Conservation (phyloP, 805 yeast species). For the Ogataea saltuana region DNA sequence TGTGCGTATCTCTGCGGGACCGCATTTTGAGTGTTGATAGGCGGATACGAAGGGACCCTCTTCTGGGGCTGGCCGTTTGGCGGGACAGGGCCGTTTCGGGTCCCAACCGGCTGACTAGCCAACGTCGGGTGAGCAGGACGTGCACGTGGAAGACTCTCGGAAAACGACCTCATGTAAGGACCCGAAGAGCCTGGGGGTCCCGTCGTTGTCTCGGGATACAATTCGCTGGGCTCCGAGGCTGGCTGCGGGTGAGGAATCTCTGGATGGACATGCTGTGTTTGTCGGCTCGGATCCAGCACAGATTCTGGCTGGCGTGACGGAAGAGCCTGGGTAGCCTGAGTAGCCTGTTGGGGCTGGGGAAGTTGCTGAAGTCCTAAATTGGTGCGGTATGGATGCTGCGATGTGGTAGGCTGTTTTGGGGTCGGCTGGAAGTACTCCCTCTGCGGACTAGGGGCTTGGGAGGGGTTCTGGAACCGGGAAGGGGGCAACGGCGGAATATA, state of each 20-base stretch:
- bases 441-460: slow-evolving; percentile 4
- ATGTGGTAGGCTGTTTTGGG: slow-evolving; percentile 1
- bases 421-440: slow-evolving; percentile 1
- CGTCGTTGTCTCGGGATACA: not conserved
- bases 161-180: not conserved
- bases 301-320: not conserved
- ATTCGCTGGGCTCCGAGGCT: not conserved
- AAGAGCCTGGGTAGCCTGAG: not conserved
- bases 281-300: not conserved
- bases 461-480: slow-evolving; percentile 20
- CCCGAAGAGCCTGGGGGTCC: no score
- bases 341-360: not conserved
- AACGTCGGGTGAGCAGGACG: slow-evolving; percentile 7
- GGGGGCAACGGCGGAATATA: slow-evolving; percentile 20
- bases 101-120: not conserved
- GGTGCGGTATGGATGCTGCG: slow-evolving; percentile 8
- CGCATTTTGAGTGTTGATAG: slow-evolving; percentile 25
- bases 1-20: slow-evolving; percentile 25
- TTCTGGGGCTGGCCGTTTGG: not conserved
- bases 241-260: not conserved
- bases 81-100: not conserved
- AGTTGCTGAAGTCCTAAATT: not conserved
- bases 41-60: slow-evolving; percentile 20
- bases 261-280: not conserved
- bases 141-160: not conserved